Percentiles rank a stretch among this genome's conserved stretches.
phyloP scores from a whole-genome alignment of 164 flowering plant species.

The Tinospora cordifolia region DNA sequence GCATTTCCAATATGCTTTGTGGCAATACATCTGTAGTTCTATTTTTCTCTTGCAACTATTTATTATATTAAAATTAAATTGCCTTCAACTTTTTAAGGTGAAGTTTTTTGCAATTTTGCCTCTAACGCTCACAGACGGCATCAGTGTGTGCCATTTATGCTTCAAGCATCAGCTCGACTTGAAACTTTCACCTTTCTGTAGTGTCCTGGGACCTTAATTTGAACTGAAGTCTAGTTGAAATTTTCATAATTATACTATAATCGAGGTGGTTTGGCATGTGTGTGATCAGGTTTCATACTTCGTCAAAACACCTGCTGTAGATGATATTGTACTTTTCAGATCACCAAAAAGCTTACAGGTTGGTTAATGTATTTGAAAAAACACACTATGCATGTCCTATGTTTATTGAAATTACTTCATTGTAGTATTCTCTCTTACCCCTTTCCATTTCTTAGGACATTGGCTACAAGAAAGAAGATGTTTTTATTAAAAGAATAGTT shows the following conservation, averaged over 20 bases:
- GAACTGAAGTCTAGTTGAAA: neutral
- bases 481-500: constrained; percentile 47
- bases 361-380: constrained; percentile 7
- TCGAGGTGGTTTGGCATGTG: no score
- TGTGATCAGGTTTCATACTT: constrained; percentile 33
- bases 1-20: no score
- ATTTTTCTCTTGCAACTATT: no score
- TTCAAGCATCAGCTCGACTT: neutral
- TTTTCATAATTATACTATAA: neutral
- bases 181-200: neutral
- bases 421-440: neutral
- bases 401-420: neutral
- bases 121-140: neutral
- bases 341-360: constrained; percentile 37
- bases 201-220: neutral
- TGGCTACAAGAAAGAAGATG: constrained; percentile 23
- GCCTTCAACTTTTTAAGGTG: no score
- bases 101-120: no score
- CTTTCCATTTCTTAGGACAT: constrained; percentile 13
- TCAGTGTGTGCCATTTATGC: neutral
- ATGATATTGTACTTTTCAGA: constrained; percentile 38
- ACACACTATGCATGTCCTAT: neutral
- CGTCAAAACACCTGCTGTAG: constrained; percentile 32
- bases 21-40: no score
- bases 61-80: no score